phyloP scores from a whole-genome alignment of 2,329 filamentous ascomycete genomes.

The Grosmannia huntii region DNA sequence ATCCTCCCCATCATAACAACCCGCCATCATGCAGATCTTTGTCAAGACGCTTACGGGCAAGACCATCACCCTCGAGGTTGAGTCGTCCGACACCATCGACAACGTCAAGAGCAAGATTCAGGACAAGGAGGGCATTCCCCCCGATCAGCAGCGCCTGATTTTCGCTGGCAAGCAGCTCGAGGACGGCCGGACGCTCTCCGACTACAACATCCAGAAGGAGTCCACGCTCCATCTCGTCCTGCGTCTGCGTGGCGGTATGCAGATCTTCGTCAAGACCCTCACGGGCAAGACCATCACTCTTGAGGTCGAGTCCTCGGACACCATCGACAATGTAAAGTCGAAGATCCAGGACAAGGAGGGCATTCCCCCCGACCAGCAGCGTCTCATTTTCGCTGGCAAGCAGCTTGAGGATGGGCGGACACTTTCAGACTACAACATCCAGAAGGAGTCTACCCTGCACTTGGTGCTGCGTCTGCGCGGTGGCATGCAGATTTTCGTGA shows the following conservation, averaged over 20 bases:
- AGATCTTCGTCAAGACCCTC: constrained; percentile 70
- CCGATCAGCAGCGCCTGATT: constrained; percentile 84
- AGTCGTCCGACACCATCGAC: constrained; percentile 85
- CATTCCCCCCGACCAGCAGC: constrained; percentile 92
- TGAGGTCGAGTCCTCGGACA: constrained; percentile 79
- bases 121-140: constrained; percentile 82
- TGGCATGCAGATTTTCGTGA: constrained; percentile 84
- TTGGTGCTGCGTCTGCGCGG: constrained; percentile 78
- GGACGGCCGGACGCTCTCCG: constrained; percentile 53
- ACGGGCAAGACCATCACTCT: constrained; percentile 93
- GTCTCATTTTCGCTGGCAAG: constrained; percentile 91
- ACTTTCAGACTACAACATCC: constrained; percentile 86
- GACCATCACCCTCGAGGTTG: constrained; percentile 73
- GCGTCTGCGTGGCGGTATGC: constrained; percentile 54
- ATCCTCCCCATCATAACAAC: constrained; percentile 4
- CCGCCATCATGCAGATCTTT: constrained; percentile 75
- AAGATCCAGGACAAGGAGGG: constrained; percentile 99
- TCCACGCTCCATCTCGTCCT: constrained; percentile 64
- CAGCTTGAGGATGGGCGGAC: constrained; percentile 92
- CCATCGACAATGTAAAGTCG: constrained; percentile 91
- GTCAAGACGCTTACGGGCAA: constrained; percentile 95
- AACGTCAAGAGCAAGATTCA: constrained; percentile 86
- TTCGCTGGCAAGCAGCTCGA: constrained; percentile 49
- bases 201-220: constrained; percentile 70
- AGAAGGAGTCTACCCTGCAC: constrained; percentile 82